Conservation (phyloP, 2,329 filamentous ascomycete genomes). For the Diaporthe vaccinii region DNA sequence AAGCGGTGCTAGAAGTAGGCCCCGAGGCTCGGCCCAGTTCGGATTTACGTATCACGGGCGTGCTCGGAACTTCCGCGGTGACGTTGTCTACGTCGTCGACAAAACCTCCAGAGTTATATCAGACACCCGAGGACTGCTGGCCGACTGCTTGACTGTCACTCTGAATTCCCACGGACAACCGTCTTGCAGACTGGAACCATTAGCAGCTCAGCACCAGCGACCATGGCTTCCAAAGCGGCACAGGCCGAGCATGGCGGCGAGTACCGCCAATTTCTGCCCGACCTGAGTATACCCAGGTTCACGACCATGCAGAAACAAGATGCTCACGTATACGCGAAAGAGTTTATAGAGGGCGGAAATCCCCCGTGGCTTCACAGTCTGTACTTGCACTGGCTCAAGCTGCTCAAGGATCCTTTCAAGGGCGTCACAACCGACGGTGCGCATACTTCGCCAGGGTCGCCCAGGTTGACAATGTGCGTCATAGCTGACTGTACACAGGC, state of each 20-base stretch:
- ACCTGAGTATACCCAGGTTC: constrained; percentile 73
- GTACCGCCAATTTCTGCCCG: constrained; percentile 73
- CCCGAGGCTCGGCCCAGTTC: constrained; percentile 33
- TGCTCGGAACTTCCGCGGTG: constrained; percentile 12
- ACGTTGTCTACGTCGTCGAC: not conserved
- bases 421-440: constrained; percentile 78
- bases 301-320: constrained; percentile 73
- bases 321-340: constrained; percentile 71
- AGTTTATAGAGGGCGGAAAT: constrained; percentile 68
- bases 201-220: not conserved
- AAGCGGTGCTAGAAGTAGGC: constrained; percentile 35
- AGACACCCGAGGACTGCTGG: too few relatives aligned
- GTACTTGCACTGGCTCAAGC: constrained; percentile 69
- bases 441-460: constrained; percentile 34
- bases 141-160: not conserved
- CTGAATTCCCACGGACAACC: too few relatives aligned
- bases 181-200: not conserved
- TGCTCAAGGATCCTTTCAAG: constrained; percentile 76
- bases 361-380: constrained; percentile 78
- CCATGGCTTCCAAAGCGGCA: constrained; percentile 31
- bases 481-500: constrained; percentile 52
- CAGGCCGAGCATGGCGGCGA: constrained; percentile 44
- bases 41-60: constrained; percentile 30
- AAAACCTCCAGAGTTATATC: not conserved
- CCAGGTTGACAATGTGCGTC: constrained; percentile 28